phyloP scores from a whole-genome alignment of 148 eudicot species.

The Linanthus parryae region DNA sequence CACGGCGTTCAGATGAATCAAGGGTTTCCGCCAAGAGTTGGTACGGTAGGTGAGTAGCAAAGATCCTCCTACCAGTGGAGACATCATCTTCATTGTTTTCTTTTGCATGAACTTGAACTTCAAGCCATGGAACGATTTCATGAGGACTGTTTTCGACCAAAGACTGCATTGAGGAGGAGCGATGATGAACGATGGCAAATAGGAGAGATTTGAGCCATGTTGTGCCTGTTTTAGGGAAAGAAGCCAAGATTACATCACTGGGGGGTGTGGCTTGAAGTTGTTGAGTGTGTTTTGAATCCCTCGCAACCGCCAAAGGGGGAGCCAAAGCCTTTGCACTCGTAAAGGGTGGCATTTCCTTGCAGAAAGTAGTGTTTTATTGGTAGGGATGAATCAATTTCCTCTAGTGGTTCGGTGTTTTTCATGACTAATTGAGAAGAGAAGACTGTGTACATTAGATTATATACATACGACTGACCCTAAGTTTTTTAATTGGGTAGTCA shows the following conservation, averaged over 20 bases:
- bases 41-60: conserved; percentile 22
- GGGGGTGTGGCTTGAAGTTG: too few relatives aligned
- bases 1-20: conserved; percentile 5
- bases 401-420: too few relatives aligned
- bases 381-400: too few relatives aligned
- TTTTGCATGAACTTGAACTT: neutral
- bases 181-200: neutral
- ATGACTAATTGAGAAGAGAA: too few relatives aligned
- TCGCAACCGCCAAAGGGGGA: too few relatives aligned
- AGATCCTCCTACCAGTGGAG: conserved; percentile 1
- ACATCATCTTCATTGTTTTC: neutral
- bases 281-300: too few relatives aligned
- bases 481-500: too few relatives aligned
- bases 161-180: neutral
- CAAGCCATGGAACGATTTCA: neutral
- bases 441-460: too few relatives aligned
- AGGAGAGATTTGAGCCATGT: neutral
- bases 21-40: conserved; percentile 14
- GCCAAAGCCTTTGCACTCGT: too few relatives aligned
- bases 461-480: too few relatives aligned
- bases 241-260: neutral
- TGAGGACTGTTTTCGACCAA: neutral
- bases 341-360: too few relatives aligned
- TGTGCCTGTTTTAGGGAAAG: neutral
- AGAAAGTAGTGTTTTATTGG: too few relatives aligned